These are phyloP conservation scores for Scleroderma bovista DNA, from an alignment of 768 basidiomycete species.

Conservation along the genomic window DNA sequence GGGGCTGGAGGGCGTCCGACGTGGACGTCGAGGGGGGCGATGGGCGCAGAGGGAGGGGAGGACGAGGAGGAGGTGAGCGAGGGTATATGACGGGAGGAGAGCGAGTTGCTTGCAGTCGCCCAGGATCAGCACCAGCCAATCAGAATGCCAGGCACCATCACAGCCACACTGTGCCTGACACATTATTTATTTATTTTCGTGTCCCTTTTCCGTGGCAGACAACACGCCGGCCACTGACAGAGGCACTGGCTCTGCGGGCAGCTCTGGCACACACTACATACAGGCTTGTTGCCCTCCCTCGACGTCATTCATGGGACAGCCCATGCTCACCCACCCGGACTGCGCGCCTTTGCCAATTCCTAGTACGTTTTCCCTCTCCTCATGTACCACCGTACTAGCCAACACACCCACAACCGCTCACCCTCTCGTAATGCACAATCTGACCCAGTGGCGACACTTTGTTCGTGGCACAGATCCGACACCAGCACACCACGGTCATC, in stretches of 20 bases:
- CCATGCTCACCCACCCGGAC: neutral
- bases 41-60: slow-evolving; percentile 7
- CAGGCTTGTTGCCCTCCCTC: neutral
- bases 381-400: no score
- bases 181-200: slow-evolving; percentile 14
- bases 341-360: neutral
- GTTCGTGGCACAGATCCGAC: no score
- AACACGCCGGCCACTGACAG: no score
- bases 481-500: neutral
- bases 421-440: neutral
- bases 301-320: neutral
- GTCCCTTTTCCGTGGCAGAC: no score
- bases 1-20: neutral
- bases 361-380: neutral
- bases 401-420: neutral
- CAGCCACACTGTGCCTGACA: slow-evolving; percentile 22
- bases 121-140: slow-evolving; percentile 33
- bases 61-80: slow-evolving; percentile 4
- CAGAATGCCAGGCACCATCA: slow-evolving; percentile 32
- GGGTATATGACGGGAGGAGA: slow-evolving; percentile 17
- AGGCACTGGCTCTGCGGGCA: no score
- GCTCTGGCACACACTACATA: no score
- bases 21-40: slow-evolving; percentile 1
- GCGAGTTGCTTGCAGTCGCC: slow-evolving; percentile 21
- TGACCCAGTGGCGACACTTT: neutral